Base-by-base conservation (phyloP, 202 grass and related monocot species). In the Panicum hallii region DNA sequence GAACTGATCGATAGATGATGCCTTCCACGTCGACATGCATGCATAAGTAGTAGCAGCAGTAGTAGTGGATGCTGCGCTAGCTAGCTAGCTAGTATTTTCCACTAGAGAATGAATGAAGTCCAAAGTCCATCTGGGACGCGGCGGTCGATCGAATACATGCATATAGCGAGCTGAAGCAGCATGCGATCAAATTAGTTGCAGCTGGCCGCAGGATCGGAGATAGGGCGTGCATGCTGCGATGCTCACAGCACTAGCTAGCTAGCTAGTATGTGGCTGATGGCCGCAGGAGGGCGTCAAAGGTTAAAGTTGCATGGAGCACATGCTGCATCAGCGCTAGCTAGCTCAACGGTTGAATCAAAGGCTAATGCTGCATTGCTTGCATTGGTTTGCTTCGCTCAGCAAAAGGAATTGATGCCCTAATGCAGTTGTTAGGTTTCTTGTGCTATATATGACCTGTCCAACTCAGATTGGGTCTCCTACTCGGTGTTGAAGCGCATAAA, bases 1-100 rank as follows among this genome's bases (percentile, higher is more conserved):
- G 3, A 49, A 49, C 4, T 49, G 46, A 11, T 14, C 2, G 44
- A 49, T 15, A 49, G n/a, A 60, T 60, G 23, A 49, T 69, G 66
- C 19, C 66, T 69, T 69, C 66, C 41, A 69, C 66, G 40, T 69
- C 40, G 41, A 44, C 9, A 42, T 67, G 64, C 66, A 68, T n/a
- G 40, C 66, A 32, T 40, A 9, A 48, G 12, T 49, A 4, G 12
- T 11, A 56, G 1, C 2, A 32, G 32, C 32, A 2, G 32, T 0
- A 32, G 32, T 17, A 42, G 41, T 69, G 66, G 66, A 69, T 45
- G 40, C 41, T 42, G 36, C 64, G 54, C 19, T 53, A 49, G 26
- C 26, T 26, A 26, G 26, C 47, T 19, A 19, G 38, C 17, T 20
- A 10, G 65, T 68, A 43, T 68, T 68, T 65, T 67, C 66, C 66